phyloP scores from a whole-genome alignment of 495 filamentous ascomycete species.

The Aspergillus incahuasiensis region DNA sequence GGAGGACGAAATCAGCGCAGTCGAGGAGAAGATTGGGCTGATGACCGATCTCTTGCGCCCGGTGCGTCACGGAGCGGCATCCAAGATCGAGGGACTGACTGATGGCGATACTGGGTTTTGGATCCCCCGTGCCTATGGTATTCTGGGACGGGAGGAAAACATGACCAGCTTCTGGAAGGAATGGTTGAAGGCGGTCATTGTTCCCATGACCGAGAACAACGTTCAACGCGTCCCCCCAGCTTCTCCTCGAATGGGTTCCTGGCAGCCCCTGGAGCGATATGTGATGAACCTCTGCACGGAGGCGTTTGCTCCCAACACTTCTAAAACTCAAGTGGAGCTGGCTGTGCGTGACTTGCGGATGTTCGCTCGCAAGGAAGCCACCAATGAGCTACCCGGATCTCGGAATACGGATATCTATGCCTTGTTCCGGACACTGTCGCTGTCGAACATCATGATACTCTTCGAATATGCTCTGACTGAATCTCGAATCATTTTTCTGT shows the following conservation, averaged over 20 bases:
- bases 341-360: conserved; percentile 84
- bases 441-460: conserved; percentile 85
- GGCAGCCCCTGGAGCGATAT: conserved; percentile 95
- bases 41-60: conserved; percentile 96
- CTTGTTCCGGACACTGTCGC: conserved; percentile 80
- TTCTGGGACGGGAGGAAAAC: conserved; percentile 78
- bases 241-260: conserved; percentile 88
- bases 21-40: conserved; percentile 93
- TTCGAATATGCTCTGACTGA: conserved; percentile 93
- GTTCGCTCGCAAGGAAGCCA: conserved; percentile 87
- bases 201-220: conserved; percentile 88
- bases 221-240: conserved; percentile 78
- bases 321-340: conserved; percentile 93
- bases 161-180: conserved; percentile 98
- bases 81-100: conserved; percentile 95
- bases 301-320: conserved; percentile 83
- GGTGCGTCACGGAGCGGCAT: conserved; percentile 87
- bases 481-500: conserved; percentile 91
- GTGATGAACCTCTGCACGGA: conserved; percentile 97
- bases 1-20: conserved; percentile 90
- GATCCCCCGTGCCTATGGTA: conserved; percentile 91
- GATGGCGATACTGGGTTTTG: conserved; percentile 95
- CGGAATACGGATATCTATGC: conserved; percentile 91
- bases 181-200: conserved; percentile 87
- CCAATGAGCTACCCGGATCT: conserved; percentile 89